phyloP scores from a whole-genome alignment of 1,139 yeast species.

The Taphrina communis region DNA sequence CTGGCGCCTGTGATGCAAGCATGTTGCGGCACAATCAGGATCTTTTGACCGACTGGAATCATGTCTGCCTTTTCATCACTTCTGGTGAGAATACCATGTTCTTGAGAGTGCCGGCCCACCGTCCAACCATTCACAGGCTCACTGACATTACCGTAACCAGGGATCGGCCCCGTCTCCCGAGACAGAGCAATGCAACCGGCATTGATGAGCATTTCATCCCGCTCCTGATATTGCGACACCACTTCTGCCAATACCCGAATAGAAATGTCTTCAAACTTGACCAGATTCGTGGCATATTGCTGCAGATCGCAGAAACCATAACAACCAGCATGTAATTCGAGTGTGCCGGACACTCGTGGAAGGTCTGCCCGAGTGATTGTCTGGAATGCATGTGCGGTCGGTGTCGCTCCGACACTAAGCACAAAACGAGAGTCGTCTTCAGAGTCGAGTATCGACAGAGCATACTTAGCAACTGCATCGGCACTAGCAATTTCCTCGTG shows the following conservation, averaged over 20 bases:
- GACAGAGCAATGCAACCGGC: conserved; percentile 77
- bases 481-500: conserved; percentile 65
- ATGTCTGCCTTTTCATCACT: background rate
- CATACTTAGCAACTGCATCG: conserved; percentile 58
- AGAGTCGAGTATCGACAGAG: conserved; percentile 46
- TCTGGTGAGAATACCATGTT: conserved; percentile 44
- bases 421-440: conserved; percentile 49
- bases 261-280: conserved; percentile 59
- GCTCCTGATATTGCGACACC: conserved; percentile 62
- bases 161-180: conserved; percentile 61
- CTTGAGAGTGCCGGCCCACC: conserved; percentile 32
- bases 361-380: conserved; percentile 32
- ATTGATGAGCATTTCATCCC: conserved; percentile 68
- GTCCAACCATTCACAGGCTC: conserved; percentile 16
- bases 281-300: conserved; percentile 71
- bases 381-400: conserved; percentile 72
- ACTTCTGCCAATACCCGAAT: conserved; percentile 68
- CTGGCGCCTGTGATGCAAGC: conserved; percentile 74
- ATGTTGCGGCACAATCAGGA: conserved; percentile 71
- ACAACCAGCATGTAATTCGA: conserved; percentile 82
- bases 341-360: conserved; percentile 55
- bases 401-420: conserved; percentile 78
- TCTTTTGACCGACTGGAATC: conserved; percentile 62
- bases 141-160: conserved; percentile 58
- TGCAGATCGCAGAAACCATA: conserved; percentile 76